Conservation (phyloP, 768 basidiomycete species). For the Rhizopogon salebrosus region DNA sequence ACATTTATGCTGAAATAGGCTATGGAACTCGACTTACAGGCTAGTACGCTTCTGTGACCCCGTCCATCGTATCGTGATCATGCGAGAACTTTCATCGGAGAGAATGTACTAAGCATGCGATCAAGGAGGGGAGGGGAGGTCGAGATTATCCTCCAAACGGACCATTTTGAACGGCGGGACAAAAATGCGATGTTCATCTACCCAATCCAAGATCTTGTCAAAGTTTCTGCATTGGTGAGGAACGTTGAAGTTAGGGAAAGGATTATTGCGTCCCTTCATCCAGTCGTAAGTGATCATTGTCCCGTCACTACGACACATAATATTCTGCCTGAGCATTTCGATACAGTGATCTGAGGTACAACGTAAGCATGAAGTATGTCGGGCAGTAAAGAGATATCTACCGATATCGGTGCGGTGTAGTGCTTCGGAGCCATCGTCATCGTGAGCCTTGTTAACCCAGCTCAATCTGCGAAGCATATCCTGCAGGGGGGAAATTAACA, state of each 20-base stretch:
- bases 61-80: no score
- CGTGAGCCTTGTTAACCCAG: neutral
- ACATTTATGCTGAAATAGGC: no score
- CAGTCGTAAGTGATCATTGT: constrained; percentile 8
- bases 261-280: neutral
- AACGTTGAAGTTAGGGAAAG: neutral
- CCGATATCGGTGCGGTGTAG: neutral
- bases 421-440: constrained; percentile 2
- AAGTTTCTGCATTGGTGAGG: neutral
- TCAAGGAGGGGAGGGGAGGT: no score
- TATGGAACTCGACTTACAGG: no score
- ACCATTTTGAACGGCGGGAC: no score
- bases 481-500: neutral
- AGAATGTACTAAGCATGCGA: no score
- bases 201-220: neutral
- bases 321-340: constrained; percentile 4
- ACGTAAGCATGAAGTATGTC: neutral
- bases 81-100: no score
- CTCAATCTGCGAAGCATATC: constrained; percentile 8
- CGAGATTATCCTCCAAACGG: no score
- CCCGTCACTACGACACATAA: constrained; percentile 7
- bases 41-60: no score
- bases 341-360: constrained; percentile 3
- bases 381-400: neutral
- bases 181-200: no score